Evolutionary conservation across 1,139 yeast species (phyloP).

Genomic region (Kodamaea derodonti): DNA sequence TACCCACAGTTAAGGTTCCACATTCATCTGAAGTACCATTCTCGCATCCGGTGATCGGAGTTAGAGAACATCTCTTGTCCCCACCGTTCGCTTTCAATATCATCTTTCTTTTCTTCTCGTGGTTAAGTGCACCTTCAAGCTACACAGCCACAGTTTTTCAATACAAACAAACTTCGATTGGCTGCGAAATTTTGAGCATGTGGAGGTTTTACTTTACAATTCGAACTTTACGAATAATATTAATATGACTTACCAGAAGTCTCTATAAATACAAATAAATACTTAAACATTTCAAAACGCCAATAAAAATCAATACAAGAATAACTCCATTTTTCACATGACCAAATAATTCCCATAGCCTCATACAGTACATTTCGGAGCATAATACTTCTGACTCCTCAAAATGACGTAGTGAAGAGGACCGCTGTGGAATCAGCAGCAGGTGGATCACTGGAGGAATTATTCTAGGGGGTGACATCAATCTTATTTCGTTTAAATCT

Average conservation of each 20-base stretch:
- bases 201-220: too few relatives aligned
- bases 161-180: too few relatives aligned
- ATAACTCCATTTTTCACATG: background rate
- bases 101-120: too few relatives aligned
- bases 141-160: too few relatives aligned
- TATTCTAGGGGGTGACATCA: background rate
- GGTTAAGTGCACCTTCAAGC: too few relatives aligned
- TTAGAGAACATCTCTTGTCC: too few relatives aligned
- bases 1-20: too few relatives aligned
- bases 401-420: background rate
- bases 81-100: too few relatives aligned
- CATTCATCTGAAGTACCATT: too few relatives aligned
- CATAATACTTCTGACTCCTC: background rate
- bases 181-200: too few relatives aligned
- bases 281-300: background rate
- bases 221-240: too few relatives aligned
- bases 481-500: slow-evolving; percentile 1
- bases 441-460: background rate
- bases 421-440: slow-evolving; percentile 1
- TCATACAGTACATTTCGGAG: background rate
- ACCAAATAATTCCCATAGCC: background rate
- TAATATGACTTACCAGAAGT: slow-evolving; percentile 7
- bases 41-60: too few relatives aligned
- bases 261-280: background rate
- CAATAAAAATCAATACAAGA: background rate